A percentile compares a stretch with the other conserved stretches of the same genome.
Conservation (phyloP, 2,329 filamentous ascomycete species). For the Curvularia eragrostidis region DNA sequence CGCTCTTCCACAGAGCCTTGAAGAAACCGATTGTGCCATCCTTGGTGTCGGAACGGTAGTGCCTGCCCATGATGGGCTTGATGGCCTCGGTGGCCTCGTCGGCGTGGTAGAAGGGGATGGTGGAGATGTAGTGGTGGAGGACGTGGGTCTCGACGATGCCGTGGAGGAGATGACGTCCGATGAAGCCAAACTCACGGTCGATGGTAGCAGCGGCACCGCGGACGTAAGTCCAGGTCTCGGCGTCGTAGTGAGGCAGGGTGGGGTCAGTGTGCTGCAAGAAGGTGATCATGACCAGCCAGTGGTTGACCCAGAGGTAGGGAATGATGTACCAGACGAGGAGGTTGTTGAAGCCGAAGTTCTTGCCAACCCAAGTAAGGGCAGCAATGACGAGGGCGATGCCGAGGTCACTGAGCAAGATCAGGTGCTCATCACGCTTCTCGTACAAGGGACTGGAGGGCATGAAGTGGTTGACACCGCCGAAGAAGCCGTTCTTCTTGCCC, state of each 20-base stretch:
- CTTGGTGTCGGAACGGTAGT: slow-evolving; percentile 85
- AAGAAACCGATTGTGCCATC: slow-evolving; percentile 83
- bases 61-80: slow-evolving; percentile 90
- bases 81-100: slow-evolving; percentile 95
- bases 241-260: slow-evolving; percentile 88
- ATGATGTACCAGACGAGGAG: slow-evolving; percentile 93
- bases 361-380: slow-evolving; percentile 71
- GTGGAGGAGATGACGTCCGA: slow-evolving; percentile 88
- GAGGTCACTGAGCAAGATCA: slow-evolving; percentile 86
- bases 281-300: slow-evolving; percentile 98
- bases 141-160: slow-evolving; percentile 98
- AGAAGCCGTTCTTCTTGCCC: slow-evolving; percentile 85
- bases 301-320: slow-evolving; percentile 97
- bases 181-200: slow-evolving; percentile 95
- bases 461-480: slow-evolving; percentile 93
- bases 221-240: slow-evolving; percentile 87
- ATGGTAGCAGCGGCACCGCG: slow-evolving; percentile 95
- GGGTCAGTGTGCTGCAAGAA: slow-evolving; percentile 98
- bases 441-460: slow-evolving; percentile 86
- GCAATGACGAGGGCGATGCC: slow-evolving; percentile 69
- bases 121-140: slow-evolving; percentile 95
- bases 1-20: slow-evolving; percentile 77
- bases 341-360: slow-evolving; percentile 83
- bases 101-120: slow-evolving; percentile 95
- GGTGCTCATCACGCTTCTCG: slow-evolving; percentile 86